These are phyloP conservation scores for Hordeum vulgare DNA, from an alignment of 176 grass and related monocot species.

Conservation along the genomic window MorexV3_pseudomolecules_assembly NC_058520.1:95871946-95872445, in stretches of 20 bases:
- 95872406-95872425: slow-evolving; percentile 78
- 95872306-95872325: background rate
- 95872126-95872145: background rate
- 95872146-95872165: slow-evolving; percentile 21
- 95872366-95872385: slow-evolving; percentile 72
- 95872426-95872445: slow-evolving; percentile 93
- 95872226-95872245: slow-evolving; percentile 12
- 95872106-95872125: background rate
- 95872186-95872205: slow-evolving; percentile 75
- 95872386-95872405: slow-evolving; percentile 82
- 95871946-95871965: slow-evolving; percentile 90
- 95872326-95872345: background rate
- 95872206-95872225: slow-evolving; percentile 61
- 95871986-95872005: slow-evolving; percentile 68
- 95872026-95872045: slow-evolving; percentile 25
- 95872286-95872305: background rate
- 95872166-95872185: slow-evolving; percentile 48
- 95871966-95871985: slow-evolving; percentile 86
- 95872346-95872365: slow-evolving; percentile 39
- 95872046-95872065: background rate
- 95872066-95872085: background rate
- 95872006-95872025: slow-evolving; percentile 61
- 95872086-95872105: background rate
- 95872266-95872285: slow-evolving; percentile 46
- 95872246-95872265: slow-evolving; percentile 44